phyloP scores from a whole-genome alignment of 2,329 filamentous ascomycete species.

The Lachnellula arida region DNA sequence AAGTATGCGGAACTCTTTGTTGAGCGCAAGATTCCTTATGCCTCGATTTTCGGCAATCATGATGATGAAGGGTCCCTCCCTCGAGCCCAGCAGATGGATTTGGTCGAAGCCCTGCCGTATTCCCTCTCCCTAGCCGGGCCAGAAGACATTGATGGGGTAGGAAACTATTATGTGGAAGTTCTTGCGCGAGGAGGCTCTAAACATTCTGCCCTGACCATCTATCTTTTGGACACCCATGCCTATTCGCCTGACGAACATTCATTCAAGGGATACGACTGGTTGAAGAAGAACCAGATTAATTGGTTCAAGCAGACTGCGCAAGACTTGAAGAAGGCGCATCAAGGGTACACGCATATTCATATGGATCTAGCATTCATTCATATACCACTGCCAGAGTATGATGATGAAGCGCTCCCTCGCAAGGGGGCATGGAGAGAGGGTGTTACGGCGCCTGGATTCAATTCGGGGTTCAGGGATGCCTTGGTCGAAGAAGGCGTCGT shows the following conservation, averaged over 20 bases:
- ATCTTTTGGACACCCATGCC: slow-evolving; percentile 87
- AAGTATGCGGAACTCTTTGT: slow-evolving; percentile 85
- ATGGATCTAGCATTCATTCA: slow-evolving; percentile 97
- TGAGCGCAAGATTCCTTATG: slow-evolving; percentile 84
- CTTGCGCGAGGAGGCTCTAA: slow-evolving; percentile 72
- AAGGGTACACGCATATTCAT: slow-evolving; percentile 83
- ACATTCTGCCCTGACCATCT: slow-evolving; percentile 91
- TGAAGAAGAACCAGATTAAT: slow-evolving; percentile 88
- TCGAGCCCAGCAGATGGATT: slow-evolving; percentile 73
- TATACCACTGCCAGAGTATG: slow-evolving; percentile 90
- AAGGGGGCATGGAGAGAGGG: slow-evolving; percentile 75
- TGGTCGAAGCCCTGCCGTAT: slow-evolving; percentile 83
- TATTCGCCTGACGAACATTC: slow-evolving; percentile 87
- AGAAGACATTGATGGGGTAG: slow-evolving; percentile 78
- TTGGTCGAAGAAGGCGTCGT: slow-evolving; percentile 80
- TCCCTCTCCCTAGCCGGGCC: slow-evolving; percentile 84
- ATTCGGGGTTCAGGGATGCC: slow-evolving; percentile 88
- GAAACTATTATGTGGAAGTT: slow-evolving; percentile 92
- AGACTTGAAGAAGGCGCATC: slow-evolving; percentile 69
- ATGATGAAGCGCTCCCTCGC: slow-evolving; percentile 51
- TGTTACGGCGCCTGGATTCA: slow-evolving; percentile 83
- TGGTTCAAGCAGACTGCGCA: slow-evolving; percentile 85
- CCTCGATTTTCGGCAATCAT: slow-evolving; percentile 94
- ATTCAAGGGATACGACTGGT: slow-evolving; percentile 94
- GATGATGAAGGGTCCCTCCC: slow-evolving; percentile 80